Evolutionary conservation across 345 rosid genomes (phyloP).

Genomic region (Ailanthus altissimus): DNA sequence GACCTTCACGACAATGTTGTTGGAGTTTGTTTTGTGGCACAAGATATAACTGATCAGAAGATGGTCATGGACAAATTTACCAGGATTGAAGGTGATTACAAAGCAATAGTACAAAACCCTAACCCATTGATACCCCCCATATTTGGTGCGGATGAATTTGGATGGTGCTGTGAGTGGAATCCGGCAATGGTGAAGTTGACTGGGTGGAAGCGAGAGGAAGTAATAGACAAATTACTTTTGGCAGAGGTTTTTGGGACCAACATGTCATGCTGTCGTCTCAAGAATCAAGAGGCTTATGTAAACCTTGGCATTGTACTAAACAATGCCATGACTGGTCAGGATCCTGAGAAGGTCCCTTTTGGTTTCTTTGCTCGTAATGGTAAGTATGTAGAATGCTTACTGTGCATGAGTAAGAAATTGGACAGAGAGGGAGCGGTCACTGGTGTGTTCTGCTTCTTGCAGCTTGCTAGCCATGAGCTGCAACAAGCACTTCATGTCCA

Average conservation of each 20-base stretch:
- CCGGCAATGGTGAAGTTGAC: constrained; percentile 81
- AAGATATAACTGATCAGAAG: constrained; percentile 93
- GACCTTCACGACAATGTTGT: constrained; percentile 79
- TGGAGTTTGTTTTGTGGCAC: constrained; percentile 95
- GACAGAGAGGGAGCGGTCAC: constrained; percentile 71
- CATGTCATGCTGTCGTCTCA: constrained; percentile 72
- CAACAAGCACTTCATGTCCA: constrained; percentile 92
- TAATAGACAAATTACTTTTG: constrained; percentile 78
- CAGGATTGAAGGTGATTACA: constrained; percentile 95
- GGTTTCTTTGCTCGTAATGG: constrained; percentile 72
- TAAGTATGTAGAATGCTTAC: constrained; percentile 74
- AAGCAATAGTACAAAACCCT: constrained; percentile 86
- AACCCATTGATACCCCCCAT: constrained; percentile 94
- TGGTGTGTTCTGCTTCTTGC: constrained; percentile 93
- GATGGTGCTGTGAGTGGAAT: constrained; percentile 99
- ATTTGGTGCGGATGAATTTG: constrained; percentile 86
- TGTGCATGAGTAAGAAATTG: constrained; percentile 81
- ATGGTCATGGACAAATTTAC: constrained; percentile 95
- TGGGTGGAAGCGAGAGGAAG: constrained; percentile 83
- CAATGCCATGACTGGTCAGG: constrained; percentile 69
- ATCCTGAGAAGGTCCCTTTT: constrained; percentile 74
- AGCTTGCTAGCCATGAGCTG: constrained; percentile 89
- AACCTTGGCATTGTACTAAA: constrained; percentile 77
- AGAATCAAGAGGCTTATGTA: constrained; percentile 79
- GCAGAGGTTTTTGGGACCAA: constrained; percentile 87